Conservation (phyloP, 176 grass and related monocot species). For the Alopecurus myosuroides region DNA sequence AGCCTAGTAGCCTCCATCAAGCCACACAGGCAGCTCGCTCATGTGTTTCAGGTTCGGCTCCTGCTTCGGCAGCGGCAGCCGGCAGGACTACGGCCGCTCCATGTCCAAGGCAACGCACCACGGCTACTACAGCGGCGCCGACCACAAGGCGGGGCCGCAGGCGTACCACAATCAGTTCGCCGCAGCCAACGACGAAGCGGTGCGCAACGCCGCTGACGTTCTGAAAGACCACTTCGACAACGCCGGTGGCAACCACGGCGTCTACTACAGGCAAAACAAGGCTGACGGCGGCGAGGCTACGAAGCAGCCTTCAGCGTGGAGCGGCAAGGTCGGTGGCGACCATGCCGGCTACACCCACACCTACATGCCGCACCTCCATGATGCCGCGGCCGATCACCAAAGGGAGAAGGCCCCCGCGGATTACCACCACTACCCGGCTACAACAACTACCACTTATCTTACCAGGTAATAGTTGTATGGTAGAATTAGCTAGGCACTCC, state of each 20-base stretch:
- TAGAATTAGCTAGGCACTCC: not conserved
- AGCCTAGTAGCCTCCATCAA: too few relatives aligned
- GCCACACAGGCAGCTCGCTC: not conserved
- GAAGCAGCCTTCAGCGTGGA: not conserved
- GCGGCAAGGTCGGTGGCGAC: not conserved
- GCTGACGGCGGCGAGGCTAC: not conserved
- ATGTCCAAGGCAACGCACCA: not conserved
- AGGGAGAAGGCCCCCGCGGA: not conserved
- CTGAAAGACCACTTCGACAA: too few relatives aligned
- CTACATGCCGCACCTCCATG: too few relatives aligned
- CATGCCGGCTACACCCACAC: too few relatives aligned
- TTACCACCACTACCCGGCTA: not conserved
- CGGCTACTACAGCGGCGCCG: too few relatives aligned
- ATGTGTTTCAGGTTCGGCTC: conserved; percentile 25
- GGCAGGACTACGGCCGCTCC: not conserved
- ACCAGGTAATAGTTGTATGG: not conserved
- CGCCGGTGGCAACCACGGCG: not conserved
- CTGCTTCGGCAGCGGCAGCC: not conserved
- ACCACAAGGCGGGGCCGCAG: too few relatives aligned
- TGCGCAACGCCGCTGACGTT: not conserved
- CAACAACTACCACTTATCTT: not conserved
- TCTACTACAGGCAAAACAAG: not conserved
- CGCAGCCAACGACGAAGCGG: not conserved
- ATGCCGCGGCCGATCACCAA: not conserved
- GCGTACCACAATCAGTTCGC: not conserved